These are phyloP conservation scores for Priceomyces haplophilus DNA, from an alignment of 805 yeast species.

Conservation along the genomic window DNA sequence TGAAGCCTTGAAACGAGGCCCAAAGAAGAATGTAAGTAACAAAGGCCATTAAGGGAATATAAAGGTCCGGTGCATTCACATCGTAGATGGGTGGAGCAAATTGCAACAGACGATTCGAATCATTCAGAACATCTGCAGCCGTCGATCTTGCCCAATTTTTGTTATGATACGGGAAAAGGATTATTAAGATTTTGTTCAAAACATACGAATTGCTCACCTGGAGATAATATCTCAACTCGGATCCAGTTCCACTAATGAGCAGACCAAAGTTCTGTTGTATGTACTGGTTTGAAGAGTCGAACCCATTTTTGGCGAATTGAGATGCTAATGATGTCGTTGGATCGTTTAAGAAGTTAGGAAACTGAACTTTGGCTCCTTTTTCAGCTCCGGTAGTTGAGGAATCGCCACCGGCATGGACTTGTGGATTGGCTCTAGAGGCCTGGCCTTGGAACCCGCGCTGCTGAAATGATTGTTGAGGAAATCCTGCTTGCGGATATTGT, in stretches of 20 bases:
- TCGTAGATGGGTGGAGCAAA: slow-evolving; percentile 82
- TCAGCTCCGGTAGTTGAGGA: neutral
- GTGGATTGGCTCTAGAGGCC: neutral
- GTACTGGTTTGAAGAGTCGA: slow-evolving; percentile 76
- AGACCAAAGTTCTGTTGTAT: slow-evolving; percentile 66
- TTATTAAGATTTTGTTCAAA: slow-evolving; percentile 62
- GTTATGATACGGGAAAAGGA: slow-evolving; percentile 83
- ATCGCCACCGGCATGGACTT: neutral
- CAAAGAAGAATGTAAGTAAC: slow-evolving; percentile 81
- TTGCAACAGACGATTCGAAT: slow-evolving; percentile 21
- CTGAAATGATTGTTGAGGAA: slow-evolving; percentile 1
- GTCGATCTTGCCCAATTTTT: slow-evolving; percentile 73
- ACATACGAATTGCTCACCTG: slow-evolving; percentile 90
- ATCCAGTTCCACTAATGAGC: slow-evolving; percentile 42
- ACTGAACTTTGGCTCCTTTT: neutral
- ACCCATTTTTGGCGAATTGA: slow-evolving; percentile 82
- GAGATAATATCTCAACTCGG: slow-evolving; percentile 78
- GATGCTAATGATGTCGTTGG: slow-evolving; percentile 83
- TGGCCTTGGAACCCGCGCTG: slow-evolving; percentile 1
- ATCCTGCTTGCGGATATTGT: neutral
- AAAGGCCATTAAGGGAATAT: slow-evolving; percentile 91
- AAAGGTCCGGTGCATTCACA: slow-evolving; percentile 92
- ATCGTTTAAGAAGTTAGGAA: slow-evolving; percentile 57
- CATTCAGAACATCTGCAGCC: slow-evolving; percentile 13
- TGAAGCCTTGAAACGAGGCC: slow-evolving; percentile 80